A percentile compares a stretch with the other conserved stretches of the same genome.
Conservation (phyloP, 2,329 filamentous ascomycete species). For the Septoria petroselini region DNA sequence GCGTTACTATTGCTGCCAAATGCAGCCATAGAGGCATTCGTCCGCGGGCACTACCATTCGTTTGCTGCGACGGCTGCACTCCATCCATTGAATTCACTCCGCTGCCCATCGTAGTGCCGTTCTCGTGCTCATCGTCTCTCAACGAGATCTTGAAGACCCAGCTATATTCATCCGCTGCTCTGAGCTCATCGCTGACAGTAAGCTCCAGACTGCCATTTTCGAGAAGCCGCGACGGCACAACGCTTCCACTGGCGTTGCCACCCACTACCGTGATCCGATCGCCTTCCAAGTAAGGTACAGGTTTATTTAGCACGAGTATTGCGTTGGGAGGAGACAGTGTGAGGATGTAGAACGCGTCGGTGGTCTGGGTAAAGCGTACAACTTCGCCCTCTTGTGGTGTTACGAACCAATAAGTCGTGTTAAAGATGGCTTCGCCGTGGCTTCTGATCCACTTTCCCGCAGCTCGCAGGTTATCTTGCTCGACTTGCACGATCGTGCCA, state of each 20-base stretch:
- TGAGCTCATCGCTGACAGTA: slow-evolving; percentile 37
- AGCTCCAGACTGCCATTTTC: slow-evolving; percentile 37
- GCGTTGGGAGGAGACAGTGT: slow-evolving; percentile 46
- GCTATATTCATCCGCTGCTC: slow-evolving; percentile 40
- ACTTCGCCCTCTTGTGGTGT: slow-evolving; percentile 45
- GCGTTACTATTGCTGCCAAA: neutral
- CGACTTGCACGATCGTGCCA: slow-evolving; percentile 52
- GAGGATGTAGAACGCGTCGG: slow-evolving; percentile 54
- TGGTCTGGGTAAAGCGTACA: slow-evolving; percentile 53
- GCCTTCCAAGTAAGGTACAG: slow-evolving; percentile 48
- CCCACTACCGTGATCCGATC: slow-evolving; percentile 50
- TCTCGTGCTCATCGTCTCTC: slow-evolving; percentile 19
- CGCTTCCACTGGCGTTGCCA: slow-evolving; percentile 32
- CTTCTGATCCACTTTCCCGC: slow-evolving; percentile 55
- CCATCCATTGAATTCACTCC: slow-evolving; percentile 4
- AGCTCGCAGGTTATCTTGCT: slow-evolving; percentile 48
- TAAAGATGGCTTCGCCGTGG: slow-evolving; percentile 56
- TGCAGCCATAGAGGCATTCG: neutral
- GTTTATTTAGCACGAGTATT: slow-evolving; percentile 43
- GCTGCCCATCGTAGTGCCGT: neutral
- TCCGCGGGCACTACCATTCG: slow-evolving; percentile 1
- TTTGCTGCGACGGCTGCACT: slow-evolving; percentile 7
- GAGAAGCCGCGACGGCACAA: slow-evolving; percentile 31
- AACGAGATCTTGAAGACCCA: slow-evolving; percentile 50
- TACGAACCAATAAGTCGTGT: slow-evolving; percentile 56